Evolutionary conservation across 2,329 filamentous ascomycete species (phyloP), one percentile per base, ranked within the genome.

Genomic region (Pezizomycotina sp.): DNA sequence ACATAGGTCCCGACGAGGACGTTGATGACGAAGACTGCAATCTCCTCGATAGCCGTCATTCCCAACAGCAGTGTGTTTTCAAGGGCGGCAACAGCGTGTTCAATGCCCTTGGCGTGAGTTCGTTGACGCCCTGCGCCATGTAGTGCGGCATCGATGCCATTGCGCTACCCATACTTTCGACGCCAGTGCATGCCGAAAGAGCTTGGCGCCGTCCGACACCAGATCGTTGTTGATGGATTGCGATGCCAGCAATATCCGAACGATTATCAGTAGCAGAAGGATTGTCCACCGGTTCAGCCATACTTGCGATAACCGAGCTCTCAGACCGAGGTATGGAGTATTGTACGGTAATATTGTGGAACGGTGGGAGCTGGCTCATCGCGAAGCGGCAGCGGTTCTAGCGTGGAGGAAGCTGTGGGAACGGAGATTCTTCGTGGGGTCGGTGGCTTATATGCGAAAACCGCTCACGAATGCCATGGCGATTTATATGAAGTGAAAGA

Each of bases 111-210:
- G 20, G 82, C 80, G 5, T 81, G 77, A 49, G 95, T 62, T 81
- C 70, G 59, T 98, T 98, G 55, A 93, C 75, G 36, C 89, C 89
- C 33, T 69, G 64, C 2, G 84, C 79, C 55, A 95, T 74, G 60
- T 92, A 95, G 58, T 93, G 78, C 38, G 89, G 89, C 83, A 95
- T 92, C 23, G 89, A 95, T 24, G 86, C 89, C 81, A 98, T 86
- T 43, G 82, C 70, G 55, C 83, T 93, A 46, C 86, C 89, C 49
- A 92, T 71, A 48, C 81, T 81, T 61, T 98, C 86, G 30, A 95
- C 86, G 56, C 79, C 78, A 39, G 75, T 82, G 58, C 89, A 98
- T 47, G 86, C 83, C 34, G 80, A 77, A 34, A 92, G 68, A 15
- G 89, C 86, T 63, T 92, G 74, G 37, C 62, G 58, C 56, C 82